Evolutionary conservation across 805 yeast species (phyloP), one percentile per base, ranked within the genome.

Genomic region (Saccharomycopsis malanga): DNA sequence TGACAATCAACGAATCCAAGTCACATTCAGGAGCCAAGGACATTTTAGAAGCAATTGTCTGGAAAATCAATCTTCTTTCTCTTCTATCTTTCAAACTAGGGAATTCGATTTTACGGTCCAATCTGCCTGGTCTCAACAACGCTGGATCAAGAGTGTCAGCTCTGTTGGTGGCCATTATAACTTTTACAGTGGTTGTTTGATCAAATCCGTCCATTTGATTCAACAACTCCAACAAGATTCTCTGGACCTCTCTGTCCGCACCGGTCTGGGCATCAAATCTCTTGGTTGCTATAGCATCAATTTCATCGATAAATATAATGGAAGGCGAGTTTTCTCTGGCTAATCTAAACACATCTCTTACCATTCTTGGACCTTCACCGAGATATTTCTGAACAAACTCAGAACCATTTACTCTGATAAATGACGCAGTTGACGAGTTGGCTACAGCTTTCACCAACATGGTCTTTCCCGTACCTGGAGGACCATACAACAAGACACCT

Each of bases 311-410:
- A 68, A 93, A 93, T 53, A 93, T 93, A 61, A 93, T 93, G 7
- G 96, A 80, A 4, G 99, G 99, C 0, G 97, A 81, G 68, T 93
- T 93, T 64, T 93, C 99, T 62, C 98, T 78, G 5, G 99, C 99
- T 54, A 93, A 76, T 62, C 98, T 74, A 71, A 93, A 93, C 30
- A 93, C 98, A 65, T 93, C 98, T 66, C 99, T 82, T 30, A 93
- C 98, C 98, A 93, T 93, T 71, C 99, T 79, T 52, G 99, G 98
- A 60, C 99, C 98, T 71, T 93, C 99, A 64, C 99, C 99, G 46
- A 93, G 75, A 66, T 93, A 93, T 67, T 93, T 93, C 64, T 93
- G 98, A 47, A 93, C 98, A 61, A 93, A 93, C 65, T 93, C 99
- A 1, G 98, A 91, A 53, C 98, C 98, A 58, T 87, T 93, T 25